A percentile compares a stretch with the other conserved stretches of the same genome.
Evolutionary conservation across 208 protist species (phyloP).

Genomic region (Crithidia bombi): DNA sequence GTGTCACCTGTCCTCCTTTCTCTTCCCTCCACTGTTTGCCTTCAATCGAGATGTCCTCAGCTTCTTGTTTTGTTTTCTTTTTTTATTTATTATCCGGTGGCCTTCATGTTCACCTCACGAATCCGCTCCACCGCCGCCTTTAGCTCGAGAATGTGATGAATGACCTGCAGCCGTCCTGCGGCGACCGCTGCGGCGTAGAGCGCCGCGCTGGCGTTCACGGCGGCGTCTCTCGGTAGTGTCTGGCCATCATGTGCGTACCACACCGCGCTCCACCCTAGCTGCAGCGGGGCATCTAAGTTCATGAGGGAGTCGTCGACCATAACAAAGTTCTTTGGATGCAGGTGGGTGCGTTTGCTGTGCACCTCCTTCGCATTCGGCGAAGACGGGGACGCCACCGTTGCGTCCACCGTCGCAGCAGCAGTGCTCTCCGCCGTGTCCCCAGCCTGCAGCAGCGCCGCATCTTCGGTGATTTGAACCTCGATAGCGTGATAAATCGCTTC

Average conservation of each 20-base stretch:
- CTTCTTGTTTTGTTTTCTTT: not conserved
- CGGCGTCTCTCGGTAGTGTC: constrained; percentile 28
- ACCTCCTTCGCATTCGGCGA: constrained; percentile 20
- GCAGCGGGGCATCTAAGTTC: constrained; percentile 70
- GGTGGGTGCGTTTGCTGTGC: constrained; percentile 28
- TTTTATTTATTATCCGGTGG: not conserved
- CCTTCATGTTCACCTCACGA: constrained; percentile 19
- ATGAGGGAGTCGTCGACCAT: constrained; percentile 84
- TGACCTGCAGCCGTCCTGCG: constrained; percentile 47
- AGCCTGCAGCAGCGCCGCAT: constrained; percentile 22
- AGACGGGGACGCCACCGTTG: not conserved
- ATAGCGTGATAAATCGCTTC: constrained; percentile 56
- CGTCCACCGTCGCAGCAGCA: not conserved
- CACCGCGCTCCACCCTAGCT: constrained; percentile 71
- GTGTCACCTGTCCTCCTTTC: too few relatives aligned
- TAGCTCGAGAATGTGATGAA: constrained; percentile 57
- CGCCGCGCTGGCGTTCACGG: constrained; percentile 17
- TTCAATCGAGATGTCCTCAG: not conserved
- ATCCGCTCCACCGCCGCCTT: constrained; percentile 47
- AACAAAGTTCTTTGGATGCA: constrained; percentile 45
- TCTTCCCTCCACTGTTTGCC: too few relatives aligned
- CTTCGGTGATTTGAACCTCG: constrained; percentile 30
- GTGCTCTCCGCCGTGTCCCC: not conserved
- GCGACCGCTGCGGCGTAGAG: constrained; percentile 39
- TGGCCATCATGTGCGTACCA: constrained; percentile 63